phyloP scores from a whole-genome alignment of 495 filamentous ascomycete genomes.

The Xylaria grammica region DNA sequence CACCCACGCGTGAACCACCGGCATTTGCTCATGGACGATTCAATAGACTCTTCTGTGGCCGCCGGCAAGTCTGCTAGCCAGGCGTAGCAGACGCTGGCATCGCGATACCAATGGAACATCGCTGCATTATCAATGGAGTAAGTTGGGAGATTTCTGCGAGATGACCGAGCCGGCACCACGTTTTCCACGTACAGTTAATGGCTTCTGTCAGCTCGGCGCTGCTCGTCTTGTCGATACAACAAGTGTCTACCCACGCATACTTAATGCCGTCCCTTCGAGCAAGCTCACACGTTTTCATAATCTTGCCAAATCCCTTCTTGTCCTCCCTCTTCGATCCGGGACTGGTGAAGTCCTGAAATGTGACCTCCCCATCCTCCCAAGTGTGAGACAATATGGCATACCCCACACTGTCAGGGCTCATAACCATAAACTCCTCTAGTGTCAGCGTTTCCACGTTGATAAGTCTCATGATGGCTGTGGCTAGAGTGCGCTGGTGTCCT shows the following conservation, averaged over 20 bases:
- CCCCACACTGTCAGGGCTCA: not conserved
- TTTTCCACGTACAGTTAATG: slow-evolving; percentile 13
- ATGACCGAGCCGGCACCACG: not conserved
- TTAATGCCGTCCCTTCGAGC: slow-evolving; percentile 18
- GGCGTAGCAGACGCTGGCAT: slow-evolving; percentile 35
- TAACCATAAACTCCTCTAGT: not conserved
- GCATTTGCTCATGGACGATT: not conserved
- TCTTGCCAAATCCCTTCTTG: slow-evolving; percentile 23
- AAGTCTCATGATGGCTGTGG: slow-evolving; percentile 1
- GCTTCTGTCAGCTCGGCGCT: slow-evolving; percentile 33
- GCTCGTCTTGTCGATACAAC: slow-evolving; percentile 38
- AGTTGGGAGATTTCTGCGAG: not conserved
- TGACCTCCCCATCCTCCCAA: slow-evolving; percentile 29
- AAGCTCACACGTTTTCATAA: slow-evolving; percentile 10
- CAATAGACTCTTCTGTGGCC: not conserved
- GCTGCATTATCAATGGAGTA: slow-evolving; percentile 3
- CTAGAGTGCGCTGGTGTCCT: not conserved
- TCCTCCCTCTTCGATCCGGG: not conserved
- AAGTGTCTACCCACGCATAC: slow-evolving; percentile 36
- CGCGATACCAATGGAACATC: slow-evolving; percentile 40
- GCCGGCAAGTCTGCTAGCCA: slow-evolving; percentile 35
- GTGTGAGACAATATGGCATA: slow-evolving; percentile 28
- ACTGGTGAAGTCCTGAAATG: slow-evolving; percentile 22
- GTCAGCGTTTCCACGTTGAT: not conserved
- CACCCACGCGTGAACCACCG: slow-evolving; percentile 1